Evolutionary conservation across 495 filamentous ascomycete genomes (phyloP).

Genomic region (Podospora pseudoanserina): DNA sequence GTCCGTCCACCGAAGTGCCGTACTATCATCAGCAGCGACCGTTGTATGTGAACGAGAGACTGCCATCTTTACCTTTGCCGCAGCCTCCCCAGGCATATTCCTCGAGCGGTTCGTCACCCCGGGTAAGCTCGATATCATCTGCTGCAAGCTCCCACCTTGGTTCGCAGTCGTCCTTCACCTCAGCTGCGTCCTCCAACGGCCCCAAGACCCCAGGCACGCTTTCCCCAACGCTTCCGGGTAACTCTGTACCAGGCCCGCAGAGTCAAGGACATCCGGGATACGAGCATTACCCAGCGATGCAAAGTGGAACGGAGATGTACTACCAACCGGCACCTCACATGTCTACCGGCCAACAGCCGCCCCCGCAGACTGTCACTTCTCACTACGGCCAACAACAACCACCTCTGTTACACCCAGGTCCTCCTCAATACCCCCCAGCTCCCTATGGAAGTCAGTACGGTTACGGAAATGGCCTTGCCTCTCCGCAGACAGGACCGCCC

Average conservation of each 20-base stretch:
- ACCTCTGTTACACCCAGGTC: slow-evolving; percentile 75
- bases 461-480: slow-evolving; percentile 71
- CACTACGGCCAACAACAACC: slow-evolving; percentile 72
- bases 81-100: slow-evolving; percentile 58
- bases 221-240: slow-evolving; percentile 45
- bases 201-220: slow-evolving; percentile 51
- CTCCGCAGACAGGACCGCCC: slow-evolving; percentile 65
- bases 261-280: slow-evolving; percentile 46
- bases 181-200: slow-evolving; percentile 53
- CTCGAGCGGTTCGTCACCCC: slow-evolving; percentile 64
- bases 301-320: slow-evolving; percentile 78
- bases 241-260: slow-evolving; percentile 38
- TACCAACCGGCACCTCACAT: slow-evolving; percentile 74
- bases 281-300: slow-evolving; percentile 74
- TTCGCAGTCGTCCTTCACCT: slow-evolving; percentile 53
- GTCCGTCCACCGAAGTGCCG: slow-evolving; percentile 65
- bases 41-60: slow-evolving; percentile 66
- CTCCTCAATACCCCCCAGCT: slow-evolving; percentile 62
- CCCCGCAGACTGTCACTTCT: slow-evolving; percentile 77
- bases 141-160: slow-evolving; percentile 50
- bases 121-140: slow-evolving; percentile 63
- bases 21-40: slow-evolving; percentile 73
- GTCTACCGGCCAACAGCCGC: slow-evolving; percentile 75
- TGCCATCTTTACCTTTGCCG: slow-evolving; percentile 71
- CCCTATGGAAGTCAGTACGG: slow-evolving; percentile 60